Conservation (phyloP, 306 rosid species). For the Lathyrus oleraceus region DNA sequence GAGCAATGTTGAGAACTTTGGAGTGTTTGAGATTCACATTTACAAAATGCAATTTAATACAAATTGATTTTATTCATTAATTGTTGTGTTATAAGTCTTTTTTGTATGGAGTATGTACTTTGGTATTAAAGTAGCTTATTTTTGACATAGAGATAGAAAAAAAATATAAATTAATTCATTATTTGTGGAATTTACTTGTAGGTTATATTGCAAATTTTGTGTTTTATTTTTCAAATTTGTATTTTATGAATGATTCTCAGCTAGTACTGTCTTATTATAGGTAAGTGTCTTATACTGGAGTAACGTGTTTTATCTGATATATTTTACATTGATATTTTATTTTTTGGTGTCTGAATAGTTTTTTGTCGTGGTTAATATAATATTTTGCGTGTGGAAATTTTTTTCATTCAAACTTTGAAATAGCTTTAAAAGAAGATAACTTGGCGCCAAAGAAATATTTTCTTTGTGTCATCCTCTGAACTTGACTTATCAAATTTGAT, state of each 20-base stretch:
- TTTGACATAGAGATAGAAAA: neutral
- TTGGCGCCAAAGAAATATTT: too few species aligned
- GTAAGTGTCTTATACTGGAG: too few species aligned
- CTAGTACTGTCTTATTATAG: too few species aligned
- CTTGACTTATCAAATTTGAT: too few species aligned
- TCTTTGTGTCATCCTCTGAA: too few species aligned
- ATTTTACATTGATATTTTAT: too few species aligned
- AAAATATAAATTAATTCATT: neutral
- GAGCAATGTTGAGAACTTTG: neutral
- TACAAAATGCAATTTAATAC: neutral
- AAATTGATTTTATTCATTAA: neutral
- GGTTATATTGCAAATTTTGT: neutral
- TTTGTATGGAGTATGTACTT: constrained; percentile 2
- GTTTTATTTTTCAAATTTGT: neutral
- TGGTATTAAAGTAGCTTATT: neutral
- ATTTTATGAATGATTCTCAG: neutral
- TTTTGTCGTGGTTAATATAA: too few species aligned
- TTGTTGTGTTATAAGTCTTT: neutral
- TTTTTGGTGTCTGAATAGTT: too few species aligned
- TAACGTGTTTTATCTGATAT: too few species aligned
- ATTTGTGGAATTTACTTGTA: neutral
- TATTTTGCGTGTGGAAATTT: too few species aligned
- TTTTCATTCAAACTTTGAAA: too few species aligned
- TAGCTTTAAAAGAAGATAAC: too few species aligned
- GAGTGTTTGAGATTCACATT: constrained; percentile 9